Conservation (phyloP, 495 filamentous ascomycete species). For the Podospora pseudocomata region DNA sequence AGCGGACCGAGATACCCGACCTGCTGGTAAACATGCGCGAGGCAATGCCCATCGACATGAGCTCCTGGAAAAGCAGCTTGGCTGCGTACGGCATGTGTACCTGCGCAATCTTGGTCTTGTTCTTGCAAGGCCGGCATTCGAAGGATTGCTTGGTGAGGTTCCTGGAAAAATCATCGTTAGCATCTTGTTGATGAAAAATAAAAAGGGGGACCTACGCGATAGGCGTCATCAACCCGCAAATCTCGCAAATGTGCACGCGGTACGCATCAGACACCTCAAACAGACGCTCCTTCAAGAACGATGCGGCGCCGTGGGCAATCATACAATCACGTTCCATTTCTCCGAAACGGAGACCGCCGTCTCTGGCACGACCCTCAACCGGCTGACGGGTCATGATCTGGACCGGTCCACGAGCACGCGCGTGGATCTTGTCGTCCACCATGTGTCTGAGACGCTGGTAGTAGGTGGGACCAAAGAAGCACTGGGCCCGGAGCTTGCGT, state of each 20-base stretch:
- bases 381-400: conserved; percentile 98
- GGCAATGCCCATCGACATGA: conserved; percentile 97
- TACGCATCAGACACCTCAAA: conserved; percentile 99
- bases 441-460: conserved; percentile 98
- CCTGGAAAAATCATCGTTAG: conserved; percentile 48
- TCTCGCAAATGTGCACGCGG: conserved; percentile 96
- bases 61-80: conserved; percentile 97
- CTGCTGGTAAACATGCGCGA: conserved; percentile 91
- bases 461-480: conserved; percentile 97
- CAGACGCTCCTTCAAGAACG: conserved; percentile 94
- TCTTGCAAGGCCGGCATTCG: conserved; percentile 95
- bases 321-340: conserved; percentile 99
- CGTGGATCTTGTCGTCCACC: conserved; percentile 99
- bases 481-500: conserved; percentile 83
- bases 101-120: conserved; percentile 97
- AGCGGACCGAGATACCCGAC: conserved; percentile 67
- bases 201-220: conserved; percentile 75
- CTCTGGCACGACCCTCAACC: conserved; percentile 95
- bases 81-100: conserved; percentile 97
- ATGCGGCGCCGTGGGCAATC: conserved; percentile 95
- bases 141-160: conserved; percentile 91
- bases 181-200: conserved; percentile 3
- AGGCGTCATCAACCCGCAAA: conserved; percentile 97
- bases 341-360: conserved; percentile 98
- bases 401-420: conserved; percentile 87